Conservation (phyloP, 106 monocot genomes). For the Apostasia shenzhenica region DNA sequence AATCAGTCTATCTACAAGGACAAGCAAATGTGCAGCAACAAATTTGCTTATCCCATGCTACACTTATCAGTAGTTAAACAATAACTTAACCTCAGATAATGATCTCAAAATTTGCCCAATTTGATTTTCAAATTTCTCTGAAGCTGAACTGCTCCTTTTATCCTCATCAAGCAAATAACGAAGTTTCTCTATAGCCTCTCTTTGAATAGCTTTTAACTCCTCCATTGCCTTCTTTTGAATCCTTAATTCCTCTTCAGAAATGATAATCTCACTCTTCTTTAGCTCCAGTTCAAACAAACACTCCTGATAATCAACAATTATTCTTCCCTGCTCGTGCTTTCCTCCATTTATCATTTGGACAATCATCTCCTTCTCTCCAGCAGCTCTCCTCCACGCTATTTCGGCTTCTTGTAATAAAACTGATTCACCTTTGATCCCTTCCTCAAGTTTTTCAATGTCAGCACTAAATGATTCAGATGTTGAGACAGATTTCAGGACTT, state of each 20-base stretch:
- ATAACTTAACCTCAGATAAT: conserved; percentile 23
- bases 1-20: too few species aligned
- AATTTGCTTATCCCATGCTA: too few species aligned
- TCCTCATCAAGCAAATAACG: conserved; percentile 16
- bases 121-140: conserved; percentile 20
- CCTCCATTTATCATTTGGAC: conserved; percentile 23
- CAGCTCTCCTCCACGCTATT: conserved; percentile 13
- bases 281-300: conserved; percentile 33
- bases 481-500: conserved; percentile 19
- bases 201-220: conserved; percentile 21
- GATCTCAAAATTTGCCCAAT: conserved; percentile 19
- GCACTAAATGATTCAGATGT: conserved; percentile 20
- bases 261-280: conserved; percentile 43
- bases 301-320: conserved; percentile 48
- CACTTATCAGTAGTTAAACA: conserved; percentile 3
- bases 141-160: conserved; percentile 1
- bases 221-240: conserved; percentile 19
- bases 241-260: conserved; percentile 25
- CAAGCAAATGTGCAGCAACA: too few species aligned
- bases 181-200: conserved; percentile 18
- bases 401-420: conserved; percentile 26
- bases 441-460: conserved; percentile 25
- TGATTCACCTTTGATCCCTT: conserved; percentile 12
- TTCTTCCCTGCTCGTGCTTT: conserved; percentile 13
- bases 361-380: conserved; percentile 30